Evolutionary conservation across 2,329 filamentous ascomycete genomes (phyloP), one percentile per base, ranked within the genome.

Genomic region (Pestalotiopsis sp.): DNA sequence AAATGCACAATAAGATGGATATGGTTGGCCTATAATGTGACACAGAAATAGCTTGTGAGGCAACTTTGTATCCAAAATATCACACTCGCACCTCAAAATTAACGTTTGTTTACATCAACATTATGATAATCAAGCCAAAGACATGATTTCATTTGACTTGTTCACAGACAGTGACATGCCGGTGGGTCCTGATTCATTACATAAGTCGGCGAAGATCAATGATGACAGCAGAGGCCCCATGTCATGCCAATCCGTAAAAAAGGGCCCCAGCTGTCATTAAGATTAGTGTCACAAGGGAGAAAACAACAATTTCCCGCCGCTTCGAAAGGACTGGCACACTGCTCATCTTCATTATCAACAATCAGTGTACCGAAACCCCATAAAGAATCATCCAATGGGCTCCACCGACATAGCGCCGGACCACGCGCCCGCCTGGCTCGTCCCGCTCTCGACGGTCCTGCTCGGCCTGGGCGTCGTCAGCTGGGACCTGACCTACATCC

Each of bases 401-500:
- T 80, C 77, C 20, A 77, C 75, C 39, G 81, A 84, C 65, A 72
- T 81, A 11, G 74, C 82, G 1, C 82, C 82, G 3, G 71, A 76
- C 2, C 41, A 66, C 61, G 69, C 68, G 60, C 67, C 71, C 14
- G 27, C 62, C 65, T 73, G 67, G 72, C 69, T 73, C 3, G 67
- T 73, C 17, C 71, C 68, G 4, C 39, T 64, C 12, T 71, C 76
- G 61, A 76, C 72, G 27, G 72, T 70, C n/a, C 78, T 79, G 36
- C 79, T 84, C 25, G 76, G 76, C 39, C 38, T 74, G 25, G 82
- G 81, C 65, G 77, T 82, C 36, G 41, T 78, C 66, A 79, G 79
- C 72, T 85, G 83, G 83, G 77, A 81, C 58, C 68, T 75, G 27
- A 76, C 79, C 59, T 87, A 87, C 75, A 73, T 86, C 60, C 79